Percentiles rank a stretch among this genome's conserved stretches.
phyloP scores from a whole-genome alignment of 1,284 basidiomycete genomes.

The Inonotus obliquus region DNA sequence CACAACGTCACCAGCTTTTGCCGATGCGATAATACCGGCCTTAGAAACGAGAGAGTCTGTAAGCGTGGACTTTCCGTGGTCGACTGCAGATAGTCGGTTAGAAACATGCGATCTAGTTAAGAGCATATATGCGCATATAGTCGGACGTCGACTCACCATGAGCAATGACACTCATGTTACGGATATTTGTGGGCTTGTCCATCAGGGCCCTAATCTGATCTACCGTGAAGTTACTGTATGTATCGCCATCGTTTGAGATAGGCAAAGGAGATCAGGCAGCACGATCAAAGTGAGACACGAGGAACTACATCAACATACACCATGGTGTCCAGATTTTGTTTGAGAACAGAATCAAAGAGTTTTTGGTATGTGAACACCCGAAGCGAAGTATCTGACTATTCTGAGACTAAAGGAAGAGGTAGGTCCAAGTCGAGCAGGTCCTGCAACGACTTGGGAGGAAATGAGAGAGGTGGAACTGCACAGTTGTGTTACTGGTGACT shows the following conservation, averaged over 20 bases:
- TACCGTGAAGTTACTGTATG: conserved; percentile 78
- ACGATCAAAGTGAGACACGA: neutral
- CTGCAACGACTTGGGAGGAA: neutral
- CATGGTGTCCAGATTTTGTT: conserved; percentile 52
- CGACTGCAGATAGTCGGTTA: conserved; percentile 57
- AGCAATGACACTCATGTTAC: conserved; percentile 99
- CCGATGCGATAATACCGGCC: conserved; percentile 96
- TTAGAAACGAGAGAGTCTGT: conserved; percentile 99
- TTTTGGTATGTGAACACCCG: conserved; percentile 2
- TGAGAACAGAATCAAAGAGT: conserved; percentile 11
- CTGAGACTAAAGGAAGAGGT: too few species aligned
- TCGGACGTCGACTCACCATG: conserved; percentile 57
- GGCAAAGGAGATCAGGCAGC: neutral
- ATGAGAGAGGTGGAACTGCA: neutral
- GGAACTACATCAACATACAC: conserved; percentile 54
- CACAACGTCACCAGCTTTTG: conserved; percentile 96
- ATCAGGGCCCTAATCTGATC: conserved; percentile 90
- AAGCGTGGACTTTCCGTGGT: conserved; percentile 99
- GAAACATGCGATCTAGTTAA: conserved; percentile 12
- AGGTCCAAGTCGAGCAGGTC: neutral
- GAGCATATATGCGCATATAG: conserved; percentile 20
- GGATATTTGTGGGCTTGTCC: conserved; percentile 89
- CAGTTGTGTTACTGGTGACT: too few species aligned
- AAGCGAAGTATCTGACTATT: conserved; percentile 3
- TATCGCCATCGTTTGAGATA: conserved; percentile 16